Percentiles rank a stretch among this genome's conserved stretches.
These are phyloP conservation scores for Nephelium lappaceum DNA, from an alignment of 345 rosid species.

Conservation along the genomic window DNA sequence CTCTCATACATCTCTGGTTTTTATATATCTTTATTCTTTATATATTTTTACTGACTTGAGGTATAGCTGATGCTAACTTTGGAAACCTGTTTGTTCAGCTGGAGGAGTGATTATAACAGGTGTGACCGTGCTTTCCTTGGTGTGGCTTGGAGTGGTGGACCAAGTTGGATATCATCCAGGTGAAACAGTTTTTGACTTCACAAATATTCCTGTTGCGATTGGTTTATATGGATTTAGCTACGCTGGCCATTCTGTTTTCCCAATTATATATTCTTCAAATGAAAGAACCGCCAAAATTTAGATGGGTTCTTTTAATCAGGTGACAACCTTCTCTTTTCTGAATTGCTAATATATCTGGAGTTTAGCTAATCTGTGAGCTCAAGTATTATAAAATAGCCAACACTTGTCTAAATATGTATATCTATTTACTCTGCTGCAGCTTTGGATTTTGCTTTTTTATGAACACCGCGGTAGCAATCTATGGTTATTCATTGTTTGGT, in stretches of 20 bases:
- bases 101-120: conserved; percentile 82
- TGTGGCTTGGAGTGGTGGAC: conserved; percentile 73
- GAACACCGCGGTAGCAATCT: conserved; percentile 55
- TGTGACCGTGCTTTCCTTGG: conserved; percentile 61
- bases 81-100: conserved; percentile 41
- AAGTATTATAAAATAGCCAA: background rate
- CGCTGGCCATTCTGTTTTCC: conserved; percentile 77
- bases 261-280: conserved; percentile 80
- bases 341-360: background rate
- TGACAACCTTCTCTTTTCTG: conserved; percentile 28
- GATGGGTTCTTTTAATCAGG: conserved; percentile 59
- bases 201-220: conserved; percentile 61
- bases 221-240: conserved; percentile 81
- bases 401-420: background rate
- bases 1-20: conserved; percentile 84
- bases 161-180: conserved; percentile 62
- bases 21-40: background rate
- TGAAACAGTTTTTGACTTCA: conserved; percentile 53
- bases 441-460: conserved; percentile 54
- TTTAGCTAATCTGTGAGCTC: background rate
- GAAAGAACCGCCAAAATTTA: conserved; percentile 67
- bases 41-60: background rate
- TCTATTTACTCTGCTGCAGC: conserved; percentile 47
- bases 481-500: conserved; percentile 77
- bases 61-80: conserved; percentile 13